Conservation (phyloP, 805 yeast species). For the Pichia exigua region DNA sequence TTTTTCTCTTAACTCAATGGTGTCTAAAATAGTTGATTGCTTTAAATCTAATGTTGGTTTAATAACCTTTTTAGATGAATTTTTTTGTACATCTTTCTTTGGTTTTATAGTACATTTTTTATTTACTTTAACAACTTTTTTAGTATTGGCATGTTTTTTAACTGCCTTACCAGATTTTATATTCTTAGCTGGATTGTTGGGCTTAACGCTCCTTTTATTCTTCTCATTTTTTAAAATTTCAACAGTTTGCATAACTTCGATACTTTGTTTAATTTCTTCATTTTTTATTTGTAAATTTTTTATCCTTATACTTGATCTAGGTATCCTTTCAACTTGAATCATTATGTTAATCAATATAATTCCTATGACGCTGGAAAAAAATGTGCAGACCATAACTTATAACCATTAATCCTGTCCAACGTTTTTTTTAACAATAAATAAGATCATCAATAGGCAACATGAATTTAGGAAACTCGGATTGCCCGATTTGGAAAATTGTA, state of each 20-base stretch:
- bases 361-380: neutral
- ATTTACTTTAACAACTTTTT: neutral
- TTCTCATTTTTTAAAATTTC: neutral
- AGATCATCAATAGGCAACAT: neutral
- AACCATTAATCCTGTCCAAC: neutral
- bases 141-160: neutral
- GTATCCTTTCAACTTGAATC: neutral
- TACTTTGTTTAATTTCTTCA: neutral
- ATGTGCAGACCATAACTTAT: neutral
- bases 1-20: constrained; percentile 1
- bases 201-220: neutral
- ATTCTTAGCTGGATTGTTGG: neutral
- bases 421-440: neutral
- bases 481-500: constrained; percentile 1
- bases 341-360: neutral
- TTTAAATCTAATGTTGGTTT: neutral
- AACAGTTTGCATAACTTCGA: neutral
- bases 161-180: no score
- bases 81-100: neutral
- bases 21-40: neutral
- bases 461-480: neutral
- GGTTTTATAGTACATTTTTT: neutral
- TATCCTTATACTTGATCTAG: neutral
- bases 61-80: neutral
- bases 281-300: neutral